phyloP scores from a whole-genome alignment of 2,329 filamentous ascomycete genomes.

The Xylaria sp. region DNA sequence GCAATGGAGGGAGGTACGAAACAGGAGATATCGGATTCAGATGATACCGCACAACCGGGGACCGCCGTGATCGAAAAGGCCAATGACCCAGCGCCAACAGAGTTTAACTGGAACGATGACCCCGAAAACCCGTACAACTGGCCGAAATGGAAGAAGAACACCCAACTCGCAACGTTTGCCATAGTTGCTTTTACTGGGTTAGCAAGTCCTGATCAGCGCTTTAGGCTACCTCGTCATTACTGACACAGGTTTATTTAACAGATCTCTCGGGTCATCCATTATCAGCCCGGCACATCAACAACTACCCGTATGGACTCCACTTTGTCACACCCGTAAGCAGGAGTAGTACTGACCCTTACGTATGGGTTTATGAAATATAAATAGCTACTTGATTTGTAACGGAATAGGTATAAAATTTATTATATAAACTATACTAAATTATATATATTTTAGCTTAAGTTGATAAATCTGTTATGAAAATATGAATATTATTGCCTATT shows the following conservation, averaged over 20 bases:
- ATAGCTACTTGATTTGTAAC: no score
- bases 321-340: no score
- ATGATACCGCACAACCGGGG: neutral
- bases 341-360: no score
- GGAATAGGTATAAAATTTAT: no score
- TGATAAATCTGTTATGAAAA: no score
- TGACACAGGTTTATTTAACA: conserved; percentile 41
- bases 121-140: conserved; percentile 63
- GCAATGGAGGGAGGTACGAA: neutral
- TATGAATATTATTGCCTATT: no score
- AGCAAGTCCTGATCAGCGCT: conserved; percentile 32
- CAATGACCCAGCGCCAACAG: neutral
- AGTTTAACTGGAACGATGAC: conserved; percentile 52
- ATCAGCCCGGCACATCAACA: conserved; percentile 59
- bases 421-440: no score
- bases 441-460: no score
- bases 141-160: conserved; percentile 54
- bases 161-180: conserved; percentile 53
- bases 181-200: conserved; percentile 56
- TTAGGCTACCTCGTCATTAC: neutral
- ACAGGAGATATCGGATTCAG: conserved; percentile 21
- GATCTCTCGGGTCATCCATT: conserved; percentile 64
- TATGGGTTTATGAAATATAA: no score
- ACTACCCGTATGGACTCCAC: conserved; percentile 44
- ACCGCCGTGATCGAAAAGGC: neutral